These are phyloP conservation scores for Puccinia coronata DNA, from an alignment of 1,284 basidiomycete genomes.

Conservation along the genomic window DNA sequence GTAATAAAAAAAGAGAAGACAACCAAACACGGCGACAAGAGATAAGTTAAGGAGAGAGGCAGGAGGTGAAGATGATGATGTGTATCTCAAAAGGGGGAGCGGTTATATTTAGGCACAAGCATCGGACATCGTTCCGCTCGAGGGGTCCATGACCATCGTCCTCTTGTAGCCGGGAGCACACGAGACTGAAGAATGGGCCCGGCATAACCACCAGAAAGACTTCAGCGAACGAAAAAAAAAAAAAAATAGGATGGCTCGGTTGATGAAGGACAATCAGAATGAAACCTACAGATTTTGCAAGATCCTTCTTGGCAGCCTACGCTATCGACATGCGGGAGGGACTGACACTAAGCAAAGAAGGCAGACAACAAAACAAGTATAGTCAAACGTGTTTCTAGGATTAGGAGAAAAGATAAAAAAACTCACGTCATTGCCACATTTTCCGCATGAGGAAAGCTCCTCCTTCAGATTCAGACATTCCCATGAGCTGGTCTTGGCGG, in stretches of 20 bases:
- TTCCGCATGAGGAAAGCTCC: conserved; percentile 15
- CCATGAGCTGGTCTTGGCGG: neutral
- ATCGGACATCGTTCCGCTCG: conserved; percentile 3
- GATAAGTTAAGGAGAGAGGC: neutral
- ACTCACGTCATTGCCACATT: conserved; percentile 7
- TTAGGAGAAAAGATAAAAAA: neutral
- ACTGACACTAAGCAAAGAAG: neutral
- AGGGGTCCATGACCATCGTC: neutral
- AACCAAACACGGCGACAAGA: neutral
- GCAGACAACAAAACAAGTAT: neutral
- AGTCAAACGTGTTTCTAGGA: neutral
- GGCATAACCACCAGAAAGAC: neutral
- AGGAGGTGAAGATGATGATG: neutral
- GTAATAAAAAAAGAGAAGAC: neutral
- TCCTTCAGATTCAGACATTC: conserved; percentile 25
- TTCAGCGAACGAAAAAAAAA: neutral
- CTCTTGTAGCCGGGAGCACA: neutral
- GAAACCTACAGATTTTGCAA: conserved; percentile 29
- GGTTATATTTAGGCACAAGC: neutral
- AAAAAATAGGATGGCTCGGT: neutral
- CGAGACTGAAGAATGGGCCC: neutral
- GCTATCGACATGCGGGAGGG: neutral
- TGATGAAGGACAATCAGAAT: neutral
- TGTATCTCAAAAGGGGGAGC: no score
- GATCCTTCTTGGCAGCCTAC: neutral